A percentile compares a stretch with the other conserved stretches of the same genome.
phyloP scores from a whole-genome alignment of 2,329 filamentous ascomycete genomes.

The Calonectria pauciramosa region DNA sequence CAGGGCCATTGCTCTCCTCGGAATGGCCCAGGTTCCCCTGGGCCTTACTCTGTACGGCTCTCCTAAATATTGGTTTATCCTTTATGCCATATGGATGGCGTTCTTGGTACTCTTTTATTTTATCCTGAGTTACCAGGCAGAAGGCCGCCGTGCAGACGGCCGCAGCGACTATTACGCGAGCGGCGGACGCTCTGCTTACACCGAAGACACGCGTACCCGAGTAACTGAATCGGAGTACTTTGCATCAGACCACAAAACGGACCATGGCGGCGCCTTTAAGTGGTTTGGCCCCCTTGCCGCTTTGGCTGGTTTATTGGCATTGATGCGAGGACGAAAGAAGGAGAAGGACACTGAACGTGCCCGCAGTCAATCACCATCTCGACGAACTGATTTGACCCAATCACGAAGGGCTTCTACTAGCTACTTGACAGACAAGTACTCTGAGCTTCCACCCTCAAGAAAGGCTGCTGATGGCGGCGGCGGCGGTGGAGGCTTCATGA shows the following conservation, averaged over 20 bases:
- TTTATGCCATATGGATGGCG: constrained; percentile 85
- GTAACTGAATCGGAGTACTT: constrained; percentile 58
- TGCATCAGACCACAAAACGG: constrained; percentile 49
- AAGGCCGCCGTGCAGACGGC: constrained; percentile 69
- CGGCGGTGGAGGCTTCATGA: constrained; percentile 70
- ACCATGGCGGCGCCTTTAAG: constrained; percentile 51
- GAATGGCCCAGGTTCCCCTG: constrained; percentile 88
- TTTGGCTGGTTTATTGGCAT: constrained; percentile 63
- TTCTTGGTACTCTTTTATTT: constrained; percentile 84
- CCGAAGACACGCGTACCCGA: constrained; percentile 58
- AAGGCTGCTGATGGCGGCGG: constrained; percentile 59
- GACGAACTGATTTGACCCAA: constrained; percentile 64
- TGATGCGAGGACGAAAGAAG: constrained; percentile 61
- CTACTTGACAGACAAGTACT: constrained; percentile 76
- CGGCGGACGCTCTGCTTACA: constrained; percentile 68
- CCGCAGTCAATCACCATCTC: constrained; percentile 56
- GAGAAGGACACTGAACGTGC: constrained; percentile 57
- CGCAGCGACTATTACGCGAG: constrained; percentile 67
- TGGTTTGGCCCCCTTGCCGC: constrained; percentile 69
- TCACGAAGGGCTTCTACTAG: constrained; percentile 69
- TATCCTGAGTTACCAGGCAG: constrained; percentile 78
- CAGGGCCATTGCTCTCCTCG: constrained; percentile 81
- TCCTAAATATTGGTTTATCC: constrained; percentile 85
- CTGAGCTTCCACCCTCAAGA: constrained; percentile 56
- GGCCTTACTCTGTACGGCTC: constrained; percentile 94